These are phyloP conservation scores for Pichia cabralensis DNA, from an alignment of 805 yeast species.

Conservation along the genomic window DNA sequence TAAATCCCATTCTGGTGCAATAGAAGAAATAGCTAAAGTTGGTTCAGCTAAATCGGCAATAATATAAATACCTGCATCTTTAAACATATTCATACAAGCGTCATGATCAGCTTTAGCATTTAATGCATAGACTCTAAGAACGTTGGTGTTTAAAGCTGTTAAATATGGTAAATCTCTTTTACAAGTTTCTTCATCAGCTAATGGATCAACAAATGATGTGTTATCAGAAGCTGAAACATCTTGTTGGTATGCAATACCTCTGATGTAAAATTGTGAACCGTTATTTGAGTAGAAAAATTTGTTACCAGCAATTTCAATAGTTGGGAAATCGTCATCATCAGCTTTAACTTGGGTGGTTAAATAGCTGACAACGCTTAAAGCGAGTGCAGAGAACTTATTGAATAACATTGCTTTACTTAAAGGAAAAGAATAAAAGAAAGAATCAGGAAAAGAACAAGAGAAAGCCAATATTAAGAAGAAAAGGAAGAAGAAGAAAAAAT, in stretches of 20 bases:
- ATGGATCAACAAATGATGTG: slow-evolving; percentile 52
- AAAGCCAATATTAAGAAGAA: no score
- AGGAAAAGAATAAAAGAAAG: no score
- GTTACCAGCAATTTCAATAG: slow-evolving; percentile 66
- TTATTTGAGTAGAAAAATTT: slow-evolving; percentile 68
- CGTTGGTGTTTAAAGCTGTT: slow-evolving; percentile 54
- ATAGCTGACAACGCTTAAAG: slow-evolving; percentile 16
- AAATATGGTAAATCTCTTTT: slow-evolving; percentile 67
- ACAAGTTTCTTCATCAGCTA: slow-evolving; percentile 54
- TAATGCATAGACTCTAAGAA: slow-evolving; percentile 67
- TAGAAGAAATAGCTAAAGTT: slow-evolving; percentile 49
- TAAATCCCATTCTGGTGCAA: slow-evolving; percentile 52
- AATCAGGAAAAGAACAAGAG: no score
- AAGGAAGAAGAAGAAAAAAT: no score
- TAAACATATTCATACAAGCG: slow-evolving; percentile 55
- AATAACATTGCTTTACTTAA: slow-evolving; percentile 24
- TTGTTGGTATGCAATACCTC: slow-evolving; percentile 75
- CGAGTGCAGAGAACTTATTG: slow-evolving; percentile 24
- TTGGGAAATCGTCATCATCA: slow-evolving; percentile 42
- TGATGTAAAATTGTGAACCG: slow-evolving; percentile 69
- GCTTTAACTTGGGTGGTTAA: slow-evolving; percentile 21
- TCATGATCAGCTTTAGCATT: slow-evolving; percentile 55
- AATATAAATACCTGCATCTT: slow-evolving; percentile 70
- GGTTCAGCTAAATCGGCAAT: slow-evolving; percentile 76
- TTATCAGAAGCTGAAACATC: slow-evolving; percentile 42